Evolutionary conservation across 129 eudicot species (phyloP).

Genomic region (Centella asiatica): DNA sequence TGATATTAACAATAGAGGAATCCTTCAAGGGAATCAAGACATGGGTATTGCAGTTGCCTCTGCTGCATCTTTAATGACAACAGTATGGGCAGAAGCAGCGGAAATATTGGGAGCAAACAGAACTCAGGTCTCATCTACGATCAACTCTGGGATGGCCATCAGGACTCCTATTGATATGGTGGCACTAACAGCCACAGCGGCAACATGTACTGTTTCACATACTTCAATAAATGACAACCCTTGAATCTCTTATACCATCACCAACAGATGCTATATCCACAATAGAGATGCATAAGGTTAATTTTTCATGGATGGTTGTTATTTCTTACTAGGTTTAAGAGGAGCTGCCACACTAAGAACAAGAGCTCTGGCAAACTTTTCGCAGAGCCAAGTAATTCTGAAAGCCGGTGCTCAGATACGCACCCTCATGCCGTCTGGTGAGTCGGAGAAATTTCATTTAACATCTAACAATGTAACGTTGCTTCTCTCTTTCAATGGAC

Average conservation of each 20-base stretch:
- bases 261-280: background rate
- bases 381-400: slow-evolving; percentile 21
- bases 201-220: slow-evolving; percentile 27
- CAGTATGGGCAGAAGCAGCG: slow-evolving; percentile 35
- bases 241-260: too few species aligned
- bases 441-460: background rate
- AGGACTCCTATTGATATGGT: slow-evolving; percentile 27
- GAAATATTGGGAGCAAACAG: slow-evolving; percentile 27
- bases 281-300: background rate
- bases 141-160: slow-evolving; percentile 29
- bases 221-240: background rate
- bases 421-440: slow-evolving; percentile 36
- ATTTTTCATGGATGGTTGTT: background rate
- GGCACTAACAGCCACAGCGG: slow-evolving; percentile 34
- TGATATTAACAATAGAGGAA: too few species aligned
- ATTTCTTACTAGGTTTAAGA: slow-evolving; percentile 26
- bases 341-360: slow-evolving; percentile 31
- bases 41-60: slow-evolving; percentile 27
- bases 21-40: too few species aligned
- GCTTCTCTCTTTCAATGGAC: too few species aligned
- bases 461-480: too few species aligned
- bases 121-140: slow-evolving; percentile 19
- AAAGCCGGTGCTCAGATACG: slow-evolving; percentile 22
- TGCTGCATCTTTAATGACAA: slow-evolving; percentile 32
- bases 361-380: slow-evolving; percentile 18